These are phyloP conservation scores for Fusarium sp. DNA, from an alignment of 2,329 filamentous ascomycete genomes.

Conservation along the genomic window DNA sequence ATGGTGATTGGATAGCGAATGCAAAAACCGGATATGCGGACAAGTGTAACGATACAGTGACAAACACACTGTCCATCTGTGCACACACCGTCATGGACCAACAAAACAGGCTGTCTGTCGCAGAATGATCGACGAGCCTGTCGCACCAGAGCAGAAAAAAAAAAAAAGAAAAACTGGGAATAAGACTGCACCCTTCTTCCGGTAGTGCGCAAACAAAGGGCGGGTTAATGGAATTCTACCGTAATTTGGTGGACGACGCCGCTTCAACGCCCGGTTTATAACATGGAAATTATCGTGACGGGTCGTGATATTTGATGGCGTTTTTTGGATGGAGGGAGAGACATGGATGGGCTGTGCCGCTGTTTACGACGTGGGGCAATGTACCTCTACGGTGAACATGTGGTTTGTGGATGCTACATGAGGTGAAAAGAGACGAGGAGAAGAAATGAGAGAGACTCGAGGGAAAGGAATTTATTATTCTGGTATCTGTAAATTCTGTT, in stretches of 20 bases:
- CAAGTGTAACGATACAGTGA: background rate
- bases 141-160: background rate
- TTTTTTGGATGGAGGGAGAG: background rate
- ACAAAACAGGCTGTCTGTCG: background rate
- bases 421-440: background rate
- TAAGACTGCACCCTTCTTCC: background rate
- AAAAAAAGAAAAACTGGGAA: background rate
- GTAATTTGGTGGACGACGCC: conserved; percentile 5
- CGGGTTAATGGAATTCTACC: background rate
- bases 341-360: conserved; percentile 1
- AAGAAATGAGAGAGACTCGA: background rate
- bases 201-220: background rate
- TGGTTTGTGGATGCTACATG: background rate
- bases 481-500: background rate
- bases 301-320: conserved; percentile 3
- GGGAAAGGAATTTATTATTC: background rate
- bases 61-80: background rate
- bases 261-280: conserved; percentile 5
- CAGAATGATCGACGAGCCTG: background rate
- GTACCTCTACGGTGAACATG: background rate
- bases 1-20: background rate
- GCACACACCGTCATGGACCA: background rate
- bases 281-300: conserved; percentile 5
- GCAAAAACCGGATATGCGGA: background rate
- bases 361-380: background rate